These are phyloP conservation scores for Oryza punctata DNA, from an alignment of 176 grass and related monocot genomes.

Conservation along the genomic window DNA sequence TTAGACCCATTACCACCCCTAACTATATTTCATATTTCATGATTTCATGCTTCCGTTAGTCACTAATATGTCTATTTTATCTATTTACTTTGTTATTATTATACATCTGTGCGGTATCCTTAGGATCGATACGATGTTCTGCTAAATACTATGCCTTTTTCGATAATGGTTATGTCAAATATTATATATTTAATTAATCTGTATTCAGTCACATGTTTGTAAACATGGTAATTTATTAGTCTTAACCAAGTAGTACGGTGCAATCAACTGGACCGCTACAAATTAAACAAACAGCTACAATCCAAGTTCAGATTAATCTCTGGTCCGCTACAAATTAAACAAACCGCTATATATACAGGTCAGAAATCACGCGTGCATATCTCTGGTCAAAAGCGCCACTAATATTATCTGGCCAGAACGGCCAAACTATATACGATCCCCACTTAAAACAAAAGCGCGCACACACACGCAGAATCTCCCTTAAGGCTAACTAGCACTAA, in stretches of 20 bases:
- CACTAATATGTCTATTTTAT: too few relatives aligned
- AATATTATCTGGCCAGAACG: background rate
- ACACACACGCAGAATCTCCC: background rate
- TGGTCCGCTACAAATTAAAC: background rate
- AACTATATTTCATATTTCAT: too few relatives aligned
- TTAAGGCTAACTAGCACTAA: too few relatives aligned
- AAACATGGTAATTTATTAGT: background rate
- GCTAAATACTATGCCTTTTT: background rate
- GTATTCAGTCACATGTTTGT: background rate
- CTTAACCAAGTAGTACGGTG: background rate
- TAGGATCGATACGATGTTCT: too few relatives aligned
- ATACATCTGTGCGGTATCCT: too few relatives aligned
- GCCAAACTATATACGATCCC: background rate
- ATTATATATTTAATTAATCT: background rate
- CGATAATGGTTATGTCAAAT: background rate
- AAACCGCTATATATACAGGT: background rate
- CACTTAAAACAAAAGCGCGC: background rate
- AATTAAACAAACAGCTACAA: background rate
- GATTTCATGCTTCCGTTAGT: too few relatives aligned
- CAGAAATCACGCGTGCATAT: background rate
- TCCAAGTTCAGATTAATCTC: too few relatives aligned
- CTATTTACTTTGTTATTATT: too few relatives aligned
- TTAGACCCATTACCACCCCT: too few relatives aligned
- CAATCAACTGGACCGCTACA: background rate
- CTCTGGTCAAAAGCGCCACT: constrained; percentile 18